Base-by-base conservation (phyloP, 345 rosid species). In the Eucalyptus sp. region DNA sequence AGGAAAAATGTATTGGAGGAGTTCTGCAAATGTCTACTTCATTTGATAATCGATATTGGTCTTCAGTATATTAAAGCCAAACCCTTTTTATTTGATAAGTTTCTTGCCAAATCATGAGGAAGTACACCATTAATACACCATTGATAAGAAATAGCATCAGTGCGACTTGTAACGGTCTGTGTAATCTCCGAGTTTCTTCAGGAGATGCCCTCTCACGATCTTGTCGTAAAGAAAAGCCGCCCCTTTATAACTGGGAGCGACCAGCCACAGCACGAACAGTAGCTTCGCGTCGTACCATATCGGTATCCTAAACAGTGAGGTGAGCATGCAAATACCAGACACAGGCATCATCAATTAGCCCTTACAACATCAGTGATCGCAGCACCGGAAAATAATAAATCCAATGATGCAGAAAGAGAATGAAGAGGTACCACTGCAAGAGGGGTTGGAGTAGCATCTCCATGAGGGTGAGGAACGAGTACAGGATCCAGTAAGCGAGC, bases 401-500 rank as follows among this genome's bases (percentile, higher is more conserved):
- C 84, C 24, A 3, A 76, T 6, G 48, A 41, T 41, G 84, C 84
- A 24, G 25, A 20, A 20, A 17, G 25, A 52, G 86, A 24, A 10
- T 52, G 62, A 86, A 51, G 17, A 31, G 46, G 87, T 86, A 96
- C 97, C 97, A 96, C 66, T 97, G 95, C 41, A 97, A 51, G 27
- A 96, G 68, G 48, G 98, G 89, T 64, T 96, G 96, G 51, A 97
- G 93, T 6, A 96, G 51, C 92, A 97, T 94, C 95, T 97, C 99
- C 4, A 92, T 27, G 25, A 97, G 95, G 83, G 98, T 94, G 51
- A 97, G 92, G 90, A 97, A 94, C 13, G 99, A 97, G 88, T 97
- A 97, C 9, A 96, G 14, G 89, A 97, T 96, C 99, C 99, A 97
- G 90, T 97, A 97, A 87, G 98, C 98, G 87, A 97, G 98, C 99